A percentile compares a stretch with the other conserved stretches of the same genome.
These are phyloP conservation scores for Leishmania guyanensis DNA, from an alignment of 208 protist genomes.

Conservation along the genomic window DNA sequence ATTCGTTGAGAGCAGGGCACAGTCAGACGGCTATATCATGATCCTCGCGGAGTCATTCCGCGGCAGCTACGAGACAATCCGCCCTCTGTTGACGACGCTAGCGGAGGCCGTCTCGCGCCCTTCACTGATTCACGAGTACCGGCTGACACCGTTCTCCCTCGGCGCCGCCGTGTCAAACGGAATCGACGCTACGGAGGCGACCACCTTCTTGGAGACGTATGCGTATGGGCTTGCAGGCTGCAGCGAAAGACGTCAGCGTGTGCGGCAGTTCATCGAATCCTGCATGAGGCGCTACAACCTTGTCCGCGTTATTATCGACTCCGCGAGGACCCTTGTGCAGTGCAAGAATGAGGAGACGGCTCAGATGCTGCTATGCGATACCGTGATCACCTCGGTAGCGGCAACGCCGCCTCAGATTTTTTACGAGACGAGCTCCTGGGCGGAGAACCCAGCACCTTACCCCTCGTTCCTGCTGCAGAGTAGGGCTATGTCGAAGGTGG, in stretches of 20 bases:
- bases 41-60: constrained; percentile 83
- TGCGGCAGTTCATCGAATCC: constrained; percentile 63
- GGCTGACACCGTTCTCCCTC: constrained; percentile 97
- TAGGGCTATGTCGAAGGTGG: constrained; percentile 60
- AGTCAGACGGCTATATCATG: constrained; percentile 50
- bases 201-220: constrained; percentile 80
- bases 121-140: constrained; percentile 97
- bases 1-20: constrained; percentile 63
- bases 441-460: constrained; percentile 21
- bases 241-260: constrained; percentile 13
- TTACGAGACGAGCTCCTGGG: constrained; percentile 31
- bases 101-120: constrained; percentile 96
- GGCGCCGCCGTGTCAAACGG: constrained; percentile 97
- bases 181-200: constrained; percentile 86
- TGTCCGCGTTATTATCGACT: constrained; percentile 73
- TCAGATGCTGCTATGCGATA: constrained; percentile 50
- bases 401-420: constrained; percentile 38
- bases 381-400: constrained; percentile 53
- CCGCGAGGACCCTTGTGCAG: constrained; percentile 60
- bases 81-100: constrained; percentile 64
- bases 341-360: constrained; percentile 63
- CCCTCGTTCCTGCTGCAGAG: constrained; percentile 59
- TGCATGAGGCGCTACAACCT: constrained; percentile 85
- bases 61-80: constrained; percentile 44
- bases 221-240: constrained; percentile 66